Base-by-base conservation (phyloP, 768 basidiomycete genomes). In the Mycena sanguinolenta region DNA sequence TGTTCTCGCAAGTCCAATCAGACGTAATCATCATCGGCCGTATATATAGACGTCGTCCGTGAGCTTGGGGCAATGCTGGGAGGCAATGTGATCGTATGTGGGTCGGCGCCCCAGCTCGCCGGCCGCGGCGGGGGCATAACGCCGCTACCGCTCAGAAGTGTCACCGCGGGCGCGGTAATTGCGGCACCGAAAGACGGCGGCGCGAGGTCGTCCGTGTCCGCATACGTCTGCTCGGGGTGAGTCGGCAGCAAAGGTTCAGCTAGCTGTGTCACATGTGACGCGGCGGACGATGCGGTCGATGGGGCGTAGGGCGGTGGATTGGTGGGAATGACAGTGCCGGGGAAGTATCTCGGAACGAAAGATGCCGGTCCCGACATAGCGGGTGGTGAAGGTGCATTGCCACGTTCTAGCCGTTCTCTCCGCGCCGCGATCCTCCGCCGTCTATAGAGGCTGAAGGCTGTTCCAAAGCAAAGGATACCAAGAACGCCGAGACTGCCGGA, bases 281-380 rank as follows among this genome's bases (percentile, higher is more conserved):
- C 54, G 63, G 75, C 42, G 34, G 74, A 69, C 1, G 75, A 59
- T 36, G 73, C 53, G 27, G 76, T 72, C 21, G 78, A 77, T n/a
- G 81, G 78, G 34, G 76, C 69, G 72, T 84, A 81, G 32, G 83
- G 77, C 27, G 84, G 83, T 13, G 83, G 86, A 9, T 84, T 82
- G 38, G 79, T 69, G 42, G 80, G 79, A 21, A 85, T 79, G 34
- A 81, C 75, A 0, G 86, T 85, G 12, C 85, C 86, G 30, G 88
- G 89, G 85, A 89, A 89, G 77, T 84, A 89, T 74, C 87, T 85
- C 77, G 88, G 87, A 23, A 87, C 77, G 77, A 90, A 90, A 4
- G 85, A 82, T 12, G 78, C 79, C 30, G 87, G 85, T 14, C 86
- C 88, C 25, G 76, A 74, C 83, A 86, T 85, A 38, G 60, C 74